Evolutionary conservation across 2,329 filamentous ascomycete species (phyloP), one percentile per base, ranked within the genome.

Genomic region (Huntiella moniliformis): DNA sequence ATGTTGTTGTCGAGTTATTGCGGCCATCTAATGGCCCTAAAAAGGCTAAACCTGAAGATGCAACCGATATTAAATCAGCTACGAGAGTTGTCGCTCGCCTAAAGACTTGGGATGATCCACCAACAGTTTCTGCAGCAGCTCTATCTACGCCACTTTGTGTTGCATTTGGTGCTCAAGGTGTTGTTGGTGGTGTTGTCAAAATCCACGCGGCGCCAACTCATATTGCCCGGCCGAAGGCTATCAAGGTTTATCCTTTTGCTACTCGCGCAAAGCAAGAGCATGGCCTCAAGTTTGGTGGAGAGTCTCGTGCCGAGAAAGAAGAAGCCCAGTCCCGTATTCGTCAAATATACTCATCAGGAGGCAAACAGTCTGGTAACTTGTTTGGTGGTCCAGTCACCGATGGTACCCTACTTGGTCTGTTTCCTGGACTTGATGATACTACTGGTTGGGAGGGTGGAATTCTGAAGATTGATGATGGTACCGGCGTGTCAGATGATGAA

Each of bases 321-420:
- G 84, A 86, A 53, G 76, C 77, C 3, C 67, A 74, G 11, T 79
- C 80, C 55, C 74, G 74, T 38, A 77, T 94, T 51, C 74, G 75
- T 51, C 71, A 77, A 8, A 71, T 84, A 3, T 91, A 91, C 53
- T 73, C 75, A 15, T 69, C 67, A 28, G 76, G 80, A 1, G 44
- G 44, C 4, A 49, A 49, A 15, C 44, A 44, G 31, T 32, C 44
- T 3, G 47, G 47, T 3, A 44, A 44, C n/a, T 60, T 96, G 13
- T 65, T 96, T 1, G 74, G 82, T 46, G 91, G 91, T 0, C 86
- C 91, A 4, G 59, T 98, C 43, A 95, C 87, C 0, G 85, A 98
- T 59, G 87, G 88, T 2, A 81, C 88, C 63, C 62, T 95, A 11
- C 62, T 98, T 15, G 77, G 67, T 0, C 54, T 68, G 33, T 69